Conservation (phyloP, 2,329 filamentous ascomycete species). For the Phyllosticta citrichinensis region DNA sequence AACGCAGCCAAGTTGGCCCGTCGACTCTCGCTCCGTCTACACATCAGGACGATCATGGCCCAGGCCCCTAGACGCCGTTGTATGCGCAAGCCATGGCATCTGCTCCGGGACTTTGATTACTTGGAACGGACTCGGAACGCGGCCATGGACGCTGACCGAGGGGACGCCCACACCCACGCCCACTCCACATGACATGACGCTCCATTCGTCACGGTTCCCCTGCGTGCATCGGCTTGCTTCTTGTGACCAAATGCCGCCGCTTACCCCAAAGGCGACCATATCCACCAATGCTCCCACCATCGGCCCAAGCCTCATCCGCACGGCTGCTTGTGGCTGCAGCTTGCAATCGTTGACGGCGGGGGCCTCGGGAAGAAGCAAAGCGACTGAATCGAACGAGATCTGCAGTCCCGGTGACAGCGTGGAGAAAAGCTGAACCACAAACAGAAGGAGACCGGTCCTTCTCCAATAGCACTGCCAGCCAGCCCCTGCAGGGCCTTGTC, state of each 20-base stretch:
- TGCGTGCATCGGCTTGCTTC: not conserved
- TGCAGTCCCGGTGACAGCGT: constrained; percentile 1
- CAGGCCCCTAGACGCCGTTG: constrained; percentile 7
- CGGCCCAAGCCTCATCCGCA: constrained; percentile 6
- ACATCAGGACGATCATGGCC: not conserved
- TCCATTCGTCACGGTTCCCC: not conserved
- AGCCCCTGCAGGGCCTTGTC: constrained; percentile 21
- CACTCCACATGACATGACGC: not conserved
- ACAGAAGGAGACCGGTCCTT: constrained; percentile 1
- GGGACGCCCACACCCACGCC: too few species aligned
- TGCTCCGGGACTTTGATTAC: not conserved
- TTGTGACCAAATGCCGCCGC: not conserved
- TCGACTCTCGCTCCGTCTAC: not conserved
- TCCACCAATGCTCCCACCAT: too few species aligned
- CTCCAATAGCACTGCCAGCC: constrained; percentile 24
- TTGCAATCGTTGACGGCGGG: constrained; percentile 1
- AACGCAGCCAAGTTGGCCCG: not conserved
- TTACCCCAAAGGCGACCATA: not conserved
- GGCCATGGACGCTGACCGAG: not conserved
- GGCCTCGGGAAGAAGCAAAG: not conserved
- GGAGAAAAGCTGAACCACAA: constrained; percentile 9
- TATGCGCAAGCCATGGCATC: not conserved
- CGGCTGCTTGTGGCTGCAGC: constrained; percentile 4
- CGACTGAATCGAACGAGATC: constrained; percentile 2
- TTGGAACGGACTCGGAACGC: not conserved